Percentiles rank a stretch among this genome's conserved stretches.
These are phyloP conservation scores for Kalanchoe fedtschenkoi DNA, from an alignment of 164 flowering plant species.

Conservation along the genomic window DNA sequence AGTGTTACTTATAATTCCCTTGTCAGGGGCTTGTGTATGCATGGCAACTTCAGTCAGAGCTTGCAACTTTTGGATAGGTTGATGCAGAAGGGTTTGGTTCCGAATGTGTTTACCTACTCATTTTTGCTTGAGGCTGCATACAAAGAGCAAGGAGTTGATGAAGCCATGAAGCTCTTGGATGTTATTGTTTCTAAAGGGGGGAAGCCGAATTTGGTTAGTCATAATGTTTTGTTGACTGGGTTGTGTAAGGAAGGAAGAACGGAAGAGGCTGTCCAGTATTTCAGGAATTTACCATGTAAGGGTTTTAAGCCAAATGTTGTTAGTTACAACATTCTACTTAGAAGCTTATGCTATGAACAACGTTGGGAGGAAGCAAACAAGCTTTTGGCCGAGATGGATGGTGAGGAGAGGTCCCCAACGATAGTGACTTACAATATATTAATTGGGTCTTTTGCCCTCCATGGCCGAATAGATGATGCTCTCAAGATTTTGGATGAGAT, in stretches of 20 bases:
- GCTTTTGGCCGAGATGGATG: conserved; percentile 72
- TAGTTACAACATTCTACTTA: conserved; percentile 68
- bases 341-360: conserved; percentile 53
- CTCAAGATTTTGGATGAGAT: conserved; percentile 59
- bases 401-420: conserved; percentile 49
- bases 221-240: conserved; percentile 79
- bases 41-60: conserved; percentile 48
- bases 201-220: conserved; percentile 68
- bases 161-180: conserved; percentile 65
- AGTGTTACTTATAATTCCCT: conserved; percentile 66
- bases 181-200: conserved; percentile 69
- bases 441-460: conserved; percentile 58
- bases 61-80: conserved; percentile 59
- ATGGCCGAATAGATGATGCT: conserved; percentile 56
- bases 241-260: conserved; percentile 74
- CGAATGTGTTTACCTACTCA: conserved; percentile 74
- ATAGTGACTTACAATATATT: conserved; percentile 67
- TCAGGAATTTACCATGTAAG: conserved; percentile 48
- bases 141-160: conserved; percentile 69
- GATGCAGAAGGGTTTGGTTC: conserved; percentile 56
- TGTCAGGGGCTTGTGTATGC: conserved; percentile 64
- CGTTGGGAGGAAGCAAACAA: conserved; percentile 71
- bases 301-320: conserved; percentile 80
- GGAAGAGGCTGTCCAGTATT: conserved; percentile 56
- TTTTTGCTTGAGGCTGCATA: conserved; percentile 77